These are phyloP conservation scores for Orbilia ellipsospora DNA, from an alignment of 2,329 filamentous ascomycete species.

Conservation along the genomic window DNA sequence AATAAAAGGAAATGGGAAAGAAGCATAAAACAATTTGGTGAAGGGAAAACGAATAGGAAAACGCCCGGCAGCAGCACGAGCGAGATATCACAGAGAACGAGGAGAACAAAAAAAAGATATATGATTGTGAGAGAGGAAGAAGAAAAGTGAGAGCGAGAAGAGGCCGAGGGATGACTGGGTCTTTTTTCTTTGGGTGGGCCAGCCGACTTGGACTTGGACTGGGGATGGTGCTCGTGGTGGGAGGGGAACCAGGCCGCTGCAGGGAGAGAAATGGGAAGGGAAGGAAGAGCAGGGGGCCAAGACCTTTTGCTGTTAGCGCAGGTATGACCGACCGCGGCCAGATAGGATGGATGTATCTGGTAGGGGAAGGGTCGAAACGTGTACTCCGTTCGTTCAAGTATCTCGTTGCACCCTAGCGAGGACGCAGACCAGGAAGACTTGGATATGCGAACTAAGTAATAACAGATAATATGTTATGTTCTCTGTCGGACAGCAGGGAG, in stretches of 20 bases:
- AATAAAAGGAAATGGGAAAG: conserved; percentile 16
- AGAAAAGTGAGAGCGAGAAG: conserved; percentile 39
- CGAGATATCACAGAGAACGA: conserved; percentile 48
- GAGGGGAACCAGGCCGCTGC: conserved; percentile 50
- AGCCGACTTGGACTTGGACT: conserved; percentile 38
- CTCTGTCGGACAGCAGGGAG: conserved; percentile 39
- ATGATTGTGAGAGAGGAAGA: conserved; percentile 39
- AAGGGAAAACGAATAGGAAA: conserved; percentile 8
- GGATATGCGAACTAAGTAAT: background rate
- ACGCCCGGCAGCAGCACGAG: conserved; percentile 45
- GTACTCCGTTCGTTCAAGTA: conserved; percentile 12
- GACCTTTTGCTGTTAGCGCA: conserved; percentile 46
- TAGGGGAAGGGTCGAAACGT: conserved; percentile 33
- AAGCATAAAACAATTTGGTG: background rate
- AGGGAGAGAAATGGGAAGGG: conserved; percentile 42
- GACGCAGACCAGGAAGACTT: background rate
- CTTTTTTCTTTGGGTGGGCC: conserved; percentile 48
- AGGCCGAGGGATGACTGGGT: conserved; percentile 53
- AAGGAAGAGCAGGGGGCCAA: conserved; percentile 33
- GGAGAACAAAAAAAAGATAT: conserved; percentile 39
- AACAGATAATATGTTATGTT: background rate
- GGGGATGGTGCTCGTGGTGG: conserved; percentile 52
- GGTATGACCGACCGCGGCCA: conserved; percentile 45
- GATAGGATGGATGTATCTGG: conserved; percentile 2
- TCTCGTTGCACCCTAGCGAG: conserved; percentile 23